Evolutionary conservation across 805 yeast genomes (phyloP), one percentile per base, ranked within the genome.

Genomic region (Barnettozyma siamensis): DNA sequence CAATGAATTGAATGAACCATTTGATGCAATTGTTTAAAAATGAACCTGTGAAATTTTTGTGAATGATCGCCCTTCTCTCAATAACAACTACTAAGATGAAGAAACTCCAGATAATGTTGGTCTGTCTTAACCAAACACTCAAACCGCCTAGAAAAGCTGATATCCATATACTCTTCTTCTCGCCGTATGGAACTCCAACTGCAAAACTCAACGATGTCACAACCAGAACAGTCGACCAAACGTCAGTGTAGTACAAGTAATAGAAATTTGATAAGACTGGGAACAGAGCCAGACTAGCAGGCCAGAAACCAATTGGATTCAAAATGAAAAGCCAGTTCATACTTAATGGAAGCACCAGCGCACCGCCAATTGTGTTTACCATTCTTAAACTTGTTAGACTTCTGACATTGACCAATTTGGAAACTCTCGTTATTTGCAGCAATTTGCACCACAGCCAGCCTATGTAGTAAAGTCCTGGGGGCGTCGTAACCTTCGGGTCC

Each of bases 401-500:
- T 45, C 68, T 64, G 1, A 57, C 48, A 23, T 61, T 41, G 44
- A 64, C 45, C 12, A 41, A 16, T 16, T 19, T 37, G 4, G 59
- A 48, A 21, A 45, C 10, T 42, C 54, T 51, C 46, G 54, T 33
- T 7, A 50, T 28, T 23, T 53, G 19, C 15, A 46, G 32, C 29
- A 63, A 38, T 30, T 59, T 54, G 17, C 64, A 50, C 50, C 62
- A 64, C 1, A 64, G 7, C 49, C 60, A 64, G 2, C 75, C 74
- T 11, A 78, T 46, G 3, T 70, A 37, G 57, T 93, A 91, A 15
- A 91, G 65, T 0, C 98, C 99, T 1, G 98, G 98, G 1, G 99
- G 99, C 0, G 99, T 93, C 2, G 99, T 91, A 57, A 93, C 88
- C 57, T 91, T 89, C 11, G 79, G 72, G 59, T 93, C 88, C 96